Base-by-base conservation (phyloP, 169 alveolate species). In the Plasmodium sp. region DNA sequence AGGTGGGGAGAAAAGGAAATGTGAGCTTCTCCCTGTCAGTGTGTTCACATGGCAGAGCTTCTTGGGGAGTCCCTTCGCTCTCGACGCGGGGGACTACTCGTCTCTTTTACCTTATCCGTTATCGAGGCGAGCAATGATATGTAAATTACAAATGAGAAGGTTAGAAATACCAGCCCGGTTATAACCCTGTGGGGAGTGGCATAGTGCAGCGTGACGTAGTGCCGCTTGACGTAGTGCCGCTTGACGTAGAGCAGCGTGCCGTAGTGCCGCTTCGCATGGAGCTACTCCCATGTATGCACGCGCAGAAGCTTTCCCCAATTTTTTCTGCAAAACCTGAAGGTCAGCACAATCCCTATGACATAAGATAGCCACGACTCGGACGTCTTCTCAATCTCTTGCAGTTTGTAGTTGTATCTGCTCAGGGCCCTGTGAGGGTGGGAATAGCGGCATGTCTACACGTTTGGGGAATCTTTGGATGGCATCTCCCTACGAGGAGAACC, bases 161-260 rank as follows among this genome's bases (percentile, higher is more conserved):
- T 39, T 14, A 96, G 92, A 84, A 90, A 92, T 34, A 83, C 79
- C 22, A 92, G 14, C 16, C 98, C 98, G 18, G 96, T 80, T 34
- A 93, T 27, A 31, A 96, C 84, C 74, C 98, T 93, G 77, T 79
- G 95, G 33, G 96, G 96, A 10, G 91, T 84, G 62, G 93, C n/a
- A 41, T 75, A 36, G 43, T n/a, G 36, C 7, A n/a, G 67, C 31
- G 16, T 34, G 5, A 3, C 51, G 6, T 16, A 22, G 2, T 0
- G 62, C 27, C 0, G 36, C n/a, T 12, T 33, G 36, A 7, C 5
- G 5, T 39, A 7, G 45, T 7, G 45, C 45, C 10, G 5, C 4
- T 5, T 39, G 4, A 7, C 45, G 5, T 39, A 39, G 45, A 7
- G 7, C 9, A 39, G 45, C 45, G 45, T 5, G 45, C 10, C 45